A percentile compares a stretch with the other conserved stretches of the same genome.
Conservation (phyloP, 441 rosid species). For the Adansonia madagascariensis region DNA sequence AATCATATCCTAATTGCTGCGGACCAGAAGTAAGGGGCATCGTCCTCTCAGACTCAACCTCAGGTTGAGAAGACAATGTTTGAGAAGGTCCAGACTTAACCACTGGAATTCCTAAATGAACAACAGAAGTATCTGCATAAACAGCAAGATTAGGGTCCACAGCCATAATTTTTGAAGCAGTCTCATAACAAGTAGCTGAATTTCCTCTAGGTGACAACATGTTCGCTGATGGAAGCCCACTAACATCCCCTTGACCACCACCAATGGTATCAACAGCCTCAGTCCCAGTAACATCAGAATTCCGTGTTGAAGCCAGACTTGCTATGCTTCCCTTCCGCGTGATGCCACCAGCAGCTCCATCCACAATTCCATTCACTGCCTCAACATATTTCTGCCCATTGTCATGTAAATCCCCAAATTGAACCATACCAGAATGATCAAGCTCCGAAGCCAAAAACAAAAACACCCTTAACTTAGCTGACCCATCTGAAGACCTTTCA, state of each 20-base stretch:
- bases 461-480: conserved; percentile 65
- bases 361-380: conserved; percentile 63
- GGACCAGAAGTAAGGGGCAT: conserved; percentile 35
- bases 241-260: conserved; percentile 40
- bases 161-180: conserved; percentile 34
- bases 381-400: conserved; percentile 65
- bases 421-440: conserved; percentile 49
- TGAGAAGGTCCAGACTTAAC: conserved; percentile 40
- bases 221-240: conserved; percentile 39
- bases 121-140: conserved; percentile 42
- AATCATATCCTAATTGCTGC: conserved; percentile 47
- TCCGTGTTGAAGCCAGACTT: conserved; percentile 66
- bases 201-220: conserved; percentile 40
- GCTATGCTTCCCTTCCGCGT: conserved; percentile 63
- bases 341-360: conserved; percentile 39
- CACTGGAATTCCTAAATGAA: conserved; percentile 40
- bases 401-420: conserved; percentile 54
- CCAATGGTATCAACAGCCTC: conserved; percentile 50
- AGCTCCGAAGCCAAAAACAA: conserved; percentile 56
- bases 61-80: conserved; percentile 39
- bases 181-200: conserved; percentile 36
- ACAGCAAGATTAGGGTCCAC: conserved; percentile 39
- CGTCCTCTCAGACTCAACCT: conserved; percentile 47
- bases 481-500: conserved; percentile 59
- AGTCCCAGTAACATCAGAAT: conserved; percentile 62